Evolutionary conservation across 768 basidiomycete genomes (phyloP).

Genomic region (Hydnomerulius pinastri): DNA sequence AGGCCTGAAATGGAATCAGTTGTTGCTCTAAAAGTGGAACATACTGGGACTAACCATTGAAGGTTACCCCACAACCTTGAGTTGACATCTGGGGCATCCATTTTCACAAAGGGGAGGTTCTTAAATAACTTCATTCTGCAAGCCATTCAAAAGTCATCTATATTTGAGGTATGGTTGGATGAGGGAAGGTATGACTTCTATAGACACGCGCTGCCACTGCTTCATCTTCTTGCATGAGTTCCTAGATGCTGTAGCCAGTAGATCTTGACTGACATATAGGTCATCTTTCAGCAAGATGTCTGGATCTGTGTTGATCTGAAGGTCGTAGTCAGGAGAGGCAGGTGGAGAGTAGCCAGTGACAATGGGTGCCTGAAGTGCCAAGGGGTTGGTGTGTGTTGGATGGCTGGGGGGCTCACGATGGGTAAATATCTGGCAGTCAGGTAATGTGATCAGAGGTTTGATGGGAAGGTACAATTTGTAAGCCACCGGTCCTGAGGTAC

Average conservation of each 20-base stretch:
- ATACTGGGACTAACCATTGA: constrained; percentile 1
- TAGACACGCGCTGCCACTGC: constrained; percentile 5
- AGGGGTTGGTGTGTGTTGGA: not conserved
- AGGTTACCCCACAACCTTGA: constrained; percentile 4
- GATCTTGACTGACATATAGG: not conserved
- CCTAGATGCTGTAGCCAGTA: not conserved
- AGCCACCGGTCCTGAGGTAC: not conserved
- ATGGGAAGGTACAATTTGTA: not conserved
- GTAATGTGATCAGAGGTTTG: not conserved
- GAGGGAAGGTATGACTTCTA: constrained; percentile 8
- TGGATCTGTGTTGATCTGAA: not conserved
- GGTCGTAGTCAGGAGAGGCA: no score
- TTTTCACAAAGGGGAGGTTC: not conserved
- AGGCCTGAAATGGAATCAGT: constrained; percentile 1
- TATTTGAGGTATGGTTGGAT: constrained; percentile 4
- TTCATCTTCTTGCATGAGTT: constrained; percentile 1
- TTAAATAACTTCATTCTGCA: not conserved
- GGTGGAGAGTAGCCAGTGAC: not conserved
- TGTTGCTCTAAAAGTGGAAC: not conserved
- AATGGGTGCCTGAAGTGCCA: not conserved
- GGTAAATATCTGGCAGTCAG: not conserved
- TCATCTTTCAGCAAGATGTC: not conserved
- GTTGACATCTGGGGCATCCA: not conserved
- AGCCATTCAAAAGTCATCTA: not conserved
- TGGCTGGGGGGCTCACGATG: not conserved